Base-by-base conservation (phyloP, 306 rosid genomes). In the Trifolium fragiferum region DNA sequence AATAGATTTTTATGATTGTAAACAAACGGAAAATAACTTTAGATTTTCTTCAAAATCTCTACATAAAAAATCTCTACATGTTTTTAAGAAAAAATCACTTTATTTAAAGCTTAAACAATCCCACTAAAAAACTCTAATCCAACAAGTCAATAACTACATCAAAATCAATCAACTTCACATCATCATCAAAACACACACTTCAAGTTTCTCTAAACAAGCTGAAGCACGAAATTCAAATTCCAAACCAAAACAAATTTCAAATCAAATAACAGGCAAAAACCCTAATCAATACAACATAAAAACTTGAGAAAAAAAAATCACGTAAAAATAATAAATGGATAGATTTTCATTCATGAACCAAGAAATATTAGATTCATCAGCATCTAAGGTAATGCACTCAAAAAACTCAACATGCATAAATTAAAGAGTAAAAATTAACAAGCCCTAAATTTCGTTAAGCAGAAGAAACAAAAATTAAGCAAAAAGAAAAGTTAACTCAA, bases 381-480 rank as follows among this genome's bases (percentile, higher is more conserved):
- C 27, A 20, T 21, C 58, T 1, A 11, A 75, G 21, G 2, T 16
- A 69, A 73, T 23, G 72, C 68, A 67, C 32, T 46, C 30, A 79
- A 59, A 40, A 63, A 67, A 25, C 10, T 16, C 57, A 73, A 72
- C 44, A 54, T 25, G 63, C 70, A 62, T 33, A 1, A 54, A 63
- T 15, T 19, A 46, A 63, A 14, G 38, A 2, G 7, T 10, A 23
- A 73, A 73, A 44, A 32, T 61, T 3, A 7, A 10, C 3, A 38
- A 65, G 76, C 68, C 76, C 82, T 63, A 82, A 57, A 66, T 7
- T 23, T 32, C 6, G 44, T 60, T 4, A 61, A 79, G 14, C 47
- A n/a, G 14, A 7, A 7, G 58, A 49, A 15, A 30, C 5, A 32
- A 10, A 59, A 49, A 49, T 1, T 43, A 58, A 23, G 5, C 5